A percentile compares a stretch with the other conserved stretches of the same genome.
Evolutionary conservation across 805 yeast species (phyloP).

Genomic region (Yarrowia deformans): DNA sequence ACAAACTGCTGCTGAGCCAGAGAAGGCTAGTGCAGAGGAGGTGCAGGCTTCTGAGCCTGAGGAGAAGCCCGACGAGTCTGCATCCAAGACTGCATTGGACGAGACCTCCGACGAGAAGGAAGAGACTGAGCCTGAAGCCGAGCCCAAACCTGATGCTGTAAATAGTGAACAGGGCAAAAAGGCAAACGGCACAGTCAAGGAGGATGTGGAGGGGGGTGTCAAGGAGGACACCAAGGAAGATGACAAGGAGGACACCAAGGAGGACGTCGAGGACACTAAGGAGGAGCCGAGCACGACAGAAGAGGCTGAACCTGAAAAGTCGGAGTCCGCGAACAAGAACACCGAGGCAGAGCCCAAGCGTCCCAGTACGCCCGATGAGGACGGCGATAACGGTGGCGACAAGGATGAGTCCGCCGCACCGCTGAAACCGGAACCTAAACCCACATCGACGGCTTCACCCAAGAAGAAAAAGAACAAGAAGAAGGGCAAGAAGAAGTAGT

Average conservation of each 20-base stretch:
- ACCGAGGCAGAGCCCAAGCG: background rate
- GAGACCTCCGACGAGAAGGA: background rate
- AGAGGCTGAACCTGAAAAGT: background rate
- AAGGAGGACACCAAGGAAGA: background rate
- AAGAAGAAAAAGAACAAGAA: conserved; percentile 37
- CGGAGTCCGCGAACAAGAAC: conserved; percentile 1
- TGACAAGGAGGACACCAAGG: background rate
- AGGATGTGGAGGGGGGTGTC: background rate
- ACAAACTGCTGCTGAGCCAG: background rate
- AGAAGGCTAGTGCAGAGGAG: background rate
- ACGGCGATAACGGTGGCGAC: background rate
- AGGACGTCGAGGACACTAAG: background rate
- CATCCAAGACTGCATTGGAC: background rate
- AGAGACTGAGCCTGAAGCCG: background rate
- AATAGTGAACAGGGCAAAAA: background rate
- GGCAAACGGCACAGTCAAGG: conserved; percentile 17
- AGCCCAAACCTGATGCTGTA: conserved; percentile 21
- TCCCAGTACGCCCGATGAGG: conserved; percentile 4
- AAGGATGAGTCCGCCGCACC: conserved; percentile 24
- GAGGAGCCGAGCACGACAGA: background rate
- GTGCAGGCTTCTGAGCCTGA: background rate
- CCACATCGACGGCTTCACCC: conserved; percentile 17
- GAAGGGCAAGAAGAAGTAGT: conserved; percentile 32
- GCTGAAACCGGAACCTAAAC: conserved; percentile 6
- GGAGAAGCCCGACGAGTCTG: background rate